These are phyloP conservation scores for Chamaecrista fasciculata DNA, from an alignment of 306 rosid genomes.

Conservation along the genomic window DNA sequence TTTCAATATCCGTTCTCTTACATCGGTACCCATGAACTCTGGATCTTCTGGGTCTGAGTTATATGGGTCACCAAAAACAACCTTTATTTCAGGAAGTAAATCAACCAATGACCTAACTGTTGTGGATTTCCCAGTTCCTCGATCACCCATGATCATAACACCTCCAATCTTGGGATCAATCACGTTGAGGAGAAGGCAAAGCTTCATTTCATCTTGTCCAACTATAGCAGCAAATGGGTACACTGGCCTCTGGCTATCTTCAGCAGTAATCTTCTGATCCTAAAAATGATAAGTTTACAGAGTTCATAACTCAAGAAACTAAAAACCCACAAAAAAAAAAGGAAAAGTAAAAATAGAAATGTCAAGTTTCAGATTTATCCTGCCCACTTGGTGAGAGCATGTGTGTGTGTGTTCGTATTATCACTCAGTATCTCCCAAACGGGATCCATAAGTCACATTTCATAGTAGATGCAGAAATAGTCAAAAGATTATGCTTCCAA, in stretches of 20 bases:
- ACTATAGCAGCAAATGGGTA: constrained; percentile 93
- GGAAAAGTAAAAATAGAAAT: not conserved
- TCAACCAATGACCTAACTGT: constrained; percentile 84
- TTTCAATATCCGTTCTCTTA: constrained; percentile 58
- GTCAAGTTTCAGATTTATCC: not conserved
- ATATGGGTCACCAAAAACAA: constrained; percentile 85
- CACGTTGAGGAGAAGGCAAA: constrained; percentile 86
- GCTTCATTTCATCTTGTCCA: constrained; percentile 98
- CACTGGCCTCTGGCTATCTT: constrained; percentile 82
- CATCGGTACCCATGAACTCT: constrained; percentile 86
- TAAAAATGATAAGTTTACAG: constrained; percentile 35
- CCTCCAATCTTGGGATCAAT: constrained; percentile 97
- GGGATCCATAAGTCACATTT: not conserved
- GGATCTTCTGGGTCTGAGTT: constrained; percentile 96
- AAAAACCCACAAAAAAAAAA: not conserved
- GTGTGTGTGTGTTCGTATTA: too few relatives aligned
- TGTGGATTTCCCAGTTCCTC: constrained; percentile 94
- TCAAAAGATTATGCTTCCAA: not conserved
- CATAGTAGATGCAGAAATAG: not conserved
- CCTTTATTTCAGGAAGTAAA: constrained; percentile 87
- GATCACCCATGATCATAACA: constrained; percentile 97
- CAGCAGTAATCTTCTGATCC: constrained; percentile 48
- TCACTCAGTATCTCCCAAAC: not conserved
- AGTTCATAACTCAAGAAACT: not conserved
- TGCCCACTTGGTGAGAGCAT: too few relatives aligned